These are phyloP conservation scores for Ophiostoma angusticollis DNA, from an alignment of 2,329 filamentous ascomycete genomes.

Conservation along the genomic window DNA sequence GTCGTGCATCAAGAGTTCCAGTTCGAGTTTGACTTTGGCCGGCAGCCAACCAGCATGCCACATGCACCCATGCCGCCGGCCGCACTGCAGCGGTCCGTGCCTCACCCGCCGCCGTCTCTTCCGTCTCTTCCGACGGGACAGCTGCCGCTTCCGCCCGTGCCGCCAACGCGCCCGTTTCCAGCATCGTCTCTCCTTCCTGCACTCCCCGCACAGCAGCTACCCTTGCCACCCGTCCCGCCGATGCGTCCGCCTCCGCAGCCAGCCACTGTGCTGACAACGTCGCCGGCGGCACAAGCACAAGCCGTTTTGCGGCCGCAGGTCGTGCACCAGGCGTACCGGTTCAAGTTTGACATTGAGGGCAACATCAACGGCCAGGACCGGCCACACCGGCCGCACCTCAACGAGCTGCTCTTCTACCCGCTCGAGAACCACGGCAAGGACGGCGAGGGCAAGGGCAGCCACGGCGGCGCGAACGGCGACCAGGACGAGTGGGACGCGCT, in stretches of 20 bases:
- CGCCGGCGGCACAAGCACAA: no score
- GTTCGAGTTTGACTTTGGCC: constrained; percentile 29
- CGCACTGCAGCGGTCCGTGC: neutral
- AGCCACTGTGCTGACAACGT: no score
- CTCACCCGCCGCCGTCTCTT: neutral
- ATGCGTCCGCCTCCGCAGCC: neutral
- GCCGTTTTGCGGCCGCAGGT: constrained; percentile 21
- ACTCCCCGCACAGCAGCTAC: neutral
- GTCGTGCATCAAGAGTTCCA: constrained; percentile 36
- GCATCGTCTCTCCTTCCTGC: neutral
- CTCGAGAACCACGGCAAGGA: no score
- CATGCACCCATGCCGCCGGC: neutral
- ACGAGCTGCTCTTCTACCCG: constrained; percentile 27
- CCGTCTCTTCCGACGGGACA: neutral
- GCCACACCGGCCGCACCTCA: constrained; percentile 29
- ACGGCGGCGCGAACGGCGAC: constrained; percentile 14
- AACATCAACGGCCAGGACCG: constrained; percentile 31
- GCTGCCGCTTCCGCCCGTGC: neutral
- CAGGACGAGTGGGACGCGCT: constrained; percentile 15
- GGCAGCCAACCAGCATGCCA: constrained; percentile 13
- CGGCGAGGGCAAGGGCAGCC: neutral
- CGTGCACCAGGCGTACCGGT: constrained; percentile 33
- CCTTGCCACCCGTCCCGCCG: constrained; percentile 1
- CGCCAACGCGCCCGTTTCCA: neutral
- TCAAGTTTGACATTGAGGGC: constrained; percentile 33